A percentile compares a stretch with the other conserved stretches of the same genome.
phyloP scores from a whole-genome alignment of 1,139 yeast species.

The Pichia sp. region DNA sequence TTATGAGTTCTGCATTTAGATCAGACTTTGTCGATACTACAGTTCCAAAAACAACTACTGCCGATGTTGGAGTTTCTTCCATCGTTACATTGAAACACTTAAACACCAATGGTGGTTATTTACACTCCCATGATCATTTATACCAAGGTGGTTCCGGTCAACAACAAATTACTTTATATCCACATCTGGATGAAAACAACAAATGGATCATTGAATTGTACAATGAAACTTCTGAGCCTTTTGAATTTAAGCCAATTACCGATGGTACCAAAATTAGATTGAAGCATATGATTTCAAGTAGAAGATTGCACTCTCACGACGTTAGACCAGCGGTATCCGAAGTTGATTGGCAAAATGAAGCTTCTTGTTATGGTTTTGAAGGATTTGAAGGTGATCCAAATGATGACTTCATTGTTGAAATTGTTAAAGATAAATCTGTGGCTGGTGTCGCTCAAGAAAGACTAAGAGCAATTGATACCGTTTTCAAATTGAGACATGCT shows the following conservation, averaged over 20 bases:
- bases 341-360: constrained; percentile 96
- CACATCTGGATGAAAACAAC: constrained; percentile 86
- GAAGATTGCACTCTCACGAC: constrained; percentile 94
- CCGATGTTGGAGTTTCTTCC: constrained; percentile 90
- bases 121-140: constrained; percentile 82
- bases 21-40: constrained; percentile 61
- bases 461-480: constrained; percentile 73
- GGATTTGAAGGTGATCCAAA: constrained; percentile 94
- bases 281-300: constrained; percentile 55
- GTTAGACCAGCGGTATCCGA: constrained; percentile 89
- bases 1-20: constrained; percentile 87
- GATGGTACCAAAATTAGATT: constrained; percentile 80
- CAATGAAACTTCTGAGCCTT: constrained; percentile 43
- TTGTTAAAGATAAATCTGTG: constrained; percentile 52
- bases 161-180: constrained; percentile 89
- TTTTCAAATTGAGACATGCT: constrained; percentile 83
- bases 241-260: constrained; percentile 49
- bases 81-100: constrained; percentile 69
- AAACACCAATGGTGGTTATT: constrained; percentile 87
- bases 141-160: constrained; percentile 93
- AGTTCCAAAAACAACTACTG: constrained; percentile 59
- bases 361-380: constrained; percentile 80
- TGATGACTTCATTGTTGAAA: constrained; percentile 90
- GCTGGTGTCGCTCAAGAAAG: constrained; percentile 51
- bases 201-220: constrained; percentile 74